These are phyloP conservation scores for Podaxis rugospora DNA, from an alignment of 768 basidiomycete genomes.

Conservation along the genomic window DNA sequence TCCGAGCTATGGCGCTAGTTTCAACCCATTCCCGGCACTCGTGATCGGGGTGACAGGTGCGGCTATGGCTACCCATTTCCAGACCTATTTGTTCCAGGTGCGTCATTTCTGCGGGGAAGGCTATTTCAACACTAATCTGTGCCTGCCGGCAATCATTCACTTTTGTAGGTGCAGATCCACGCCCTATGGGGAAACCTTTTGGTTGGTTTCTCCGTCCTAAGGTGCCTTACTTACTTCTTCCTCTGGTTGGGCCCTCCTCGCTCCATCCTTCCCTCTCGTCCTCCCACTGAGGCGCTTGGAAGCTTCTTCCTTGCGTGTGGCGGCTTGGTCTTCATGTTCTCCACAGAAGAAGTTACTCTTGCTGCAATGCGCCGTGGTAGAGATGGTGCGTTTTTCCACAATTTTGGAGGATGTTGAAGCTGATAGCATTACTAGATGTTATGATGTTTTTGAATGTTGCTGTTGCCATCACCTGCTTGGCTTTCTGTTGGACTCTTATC, in stretches of 20 bases:
- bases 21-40: slow-evolving; percentile 91
- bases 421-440: slow-evolving; percentile 46
- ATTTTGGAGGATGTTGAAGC: neutral
- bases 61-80: slow-evolving; percentile 91
- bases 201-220: slow-evolving; percentile 68
- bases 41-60: slow-evolving; percentile 92
- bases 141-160: slow-evolving; percentile 1
- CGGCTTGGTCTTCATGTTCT: slow-evolving; percentile 86
- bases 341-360: slow-evolving; percentile 83
- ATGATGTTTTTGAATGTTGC: slow-evolving; percentile 89
- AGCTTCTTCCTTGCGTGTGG: slow-evolving; percentile 86
- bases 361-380: slow-evolving; percentile 88
- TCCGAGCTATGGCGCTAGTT: slow-evolving; percentile 67
- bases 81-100: slow-evolving; percentile 87
- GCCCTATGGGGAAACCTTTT: slow-evolving; percentile 88
- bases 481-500: slow-evolving; percentile 78
- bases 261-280: slow-evolving; percentile 84
- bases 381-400: slow-evolving; percentile 52
- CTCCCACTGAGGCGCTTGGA: slow-evolving; percentile 89
- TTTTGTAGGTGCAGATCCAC: slow-evolving; percentile 76
- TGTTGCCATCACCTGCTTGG: slow-evolving; percentile 81
- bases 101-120: slow-evolving; percentile 6
- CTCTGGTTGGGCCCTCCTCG: slow-evolving; percentile 82
- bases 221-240: slow-evolving; percentile 93
- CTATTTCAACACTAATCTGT: neutral